These are phyloP conservation scores for Cordyceps cateniannulata DNA, from an alignment of 2,329 filamentous ascomycete species.

Conservation along the genomic window DNA sequence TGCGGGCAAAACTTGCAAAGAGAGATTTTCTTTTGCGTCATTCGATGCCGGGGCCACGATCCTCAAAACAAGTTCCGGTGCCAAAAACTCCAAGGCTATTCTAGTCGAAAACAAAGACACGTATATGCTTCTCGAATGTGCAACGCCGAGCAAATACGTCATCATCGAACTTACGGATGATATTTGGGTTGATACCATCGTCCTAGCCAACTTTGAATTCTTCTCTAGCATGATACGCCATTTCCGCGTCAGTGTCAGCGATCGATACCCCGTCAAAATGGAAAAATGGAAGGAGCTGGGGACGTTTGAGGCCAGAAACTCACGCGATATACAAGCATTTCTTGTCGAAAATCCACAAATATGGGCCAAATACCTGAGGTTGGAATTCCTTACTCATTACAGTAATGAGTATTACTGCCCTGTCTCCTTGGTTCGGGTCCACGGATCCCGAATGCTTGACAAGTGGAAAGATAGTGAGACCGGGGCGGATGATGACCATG, in stretches of 20 bases:
- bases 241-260: slow-evolving; percentile 87
- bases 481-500: slow-evolving; percentile 55
- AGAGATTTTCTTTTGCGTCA: slow-evolving; percentile 93
- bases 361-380: slow-evolving; percentile 86
- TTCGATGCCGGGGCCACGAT: slow-evolving; percentile 95
- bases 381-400: slow-evolving; percentile 90
- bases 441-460: slow-evolving; percentile 94
- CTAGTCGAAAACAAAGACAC: slow-evolving; percentile 96
- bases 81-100: slow-evolving; percentile 82
- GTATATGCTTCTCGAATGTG: slow-evolving; percentile 94
- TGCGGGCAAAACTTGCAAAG: slow-evolving; percentile 95
- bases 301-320: slow-evolving; percentile 85
- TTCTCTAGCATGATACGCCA: slow-evolving; percentile 95
- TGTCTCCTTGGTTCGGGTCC: slow-evolving; percentile 80
- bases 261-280: slow-evolving; percentile 85
- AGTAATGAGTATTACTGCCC: slow-evolving; percentile 97
- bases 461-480: slow-evolving; percentile 79
- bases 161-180: slow-evolving; percentile 90
- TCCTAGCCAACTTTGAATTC: slow-evolving; percentile 98
- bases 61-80: slow-evolving; percentile 79
- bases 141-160: slow-evolving; percentile 80
- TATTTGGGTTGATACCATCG: slow-evolving; percentile 83
- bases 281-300: slow-evolving; percentile 90
- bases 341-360: slow-evolving; percentile 90
- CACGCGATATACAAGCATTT: slow-evolving; percentile 89